Evolutionary conservation across 345 rosid genomes (phyloP).

Genomic region (Pugionium cornutum): DNA sequence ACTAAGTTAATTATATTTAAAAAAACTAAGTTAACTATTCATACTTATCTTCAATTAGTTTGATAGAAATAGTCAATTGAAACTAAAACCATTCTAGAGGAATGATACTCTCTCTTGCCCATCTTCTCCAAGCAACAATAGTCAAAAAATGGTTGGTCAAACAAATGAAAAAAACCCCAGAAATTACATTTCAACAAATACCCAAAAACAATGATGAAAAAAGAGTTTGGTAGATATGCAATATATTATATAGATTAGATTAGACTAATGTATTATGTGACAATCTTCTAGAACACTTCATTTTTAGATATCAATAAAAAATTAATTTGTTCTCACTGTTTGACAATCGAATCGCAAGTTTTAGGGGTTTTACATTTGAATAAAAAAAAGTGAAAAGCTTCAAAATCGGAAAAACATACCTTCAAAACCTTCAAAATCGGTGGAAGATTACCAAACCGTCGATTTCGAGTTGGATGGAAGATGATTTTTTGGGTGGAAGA

Average conservation of each 20-base stretch:
- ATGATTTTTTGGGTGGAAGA: too few species aligned
- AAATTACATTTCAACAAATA: slow-evolving; percentile 37
- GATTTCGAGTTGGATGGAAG: too few species aligned
- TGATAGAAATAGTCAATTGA: slow-evolving; percentile 9
- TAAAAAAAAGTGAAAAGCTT: too few species aligned
- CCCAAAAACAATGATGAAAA: background rate
- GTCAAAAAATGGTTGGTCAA: slow-evolving; percentile 32
- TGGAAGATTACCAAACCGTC: too few species aligned
- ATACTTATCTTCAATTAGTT: slow-evolving; percentile 6
- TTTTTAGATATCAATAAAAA: slow-evolving; percentile 14
- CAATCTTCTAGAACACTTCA: slow-evolving; percentile 35
- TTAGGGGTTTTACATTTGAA: too few species aligned
- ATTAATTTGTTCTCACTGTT: background rate
- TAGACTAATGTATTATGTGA: slow-evolving; percentile 5
- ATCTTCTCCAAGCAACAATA: slow-evolving; percentile 33
- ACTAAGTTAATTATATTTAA: too few species aligned
- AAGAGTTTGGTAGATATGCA: slow-evolving; percentile 35
- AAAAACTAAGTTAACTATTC: background rate
- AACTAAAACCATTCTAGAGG: slow-evolving; percentile 29
- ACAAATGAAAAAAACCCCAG: slow-evolving; percentile 14
- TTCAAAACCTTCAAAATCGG: too few species aligned
- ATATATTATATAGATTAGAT: slow-evolving; percentile 13
- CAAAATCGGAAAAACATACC: too few species aligned
- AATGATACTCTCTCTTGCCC: slow-evolving; percentile 19
- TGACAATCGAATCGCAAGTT: too few species aligned